Evolutionary conservation across 352 stramenopile genomes (phyloP).

Genomic region (Phytophthora agathidicida): DNA sequence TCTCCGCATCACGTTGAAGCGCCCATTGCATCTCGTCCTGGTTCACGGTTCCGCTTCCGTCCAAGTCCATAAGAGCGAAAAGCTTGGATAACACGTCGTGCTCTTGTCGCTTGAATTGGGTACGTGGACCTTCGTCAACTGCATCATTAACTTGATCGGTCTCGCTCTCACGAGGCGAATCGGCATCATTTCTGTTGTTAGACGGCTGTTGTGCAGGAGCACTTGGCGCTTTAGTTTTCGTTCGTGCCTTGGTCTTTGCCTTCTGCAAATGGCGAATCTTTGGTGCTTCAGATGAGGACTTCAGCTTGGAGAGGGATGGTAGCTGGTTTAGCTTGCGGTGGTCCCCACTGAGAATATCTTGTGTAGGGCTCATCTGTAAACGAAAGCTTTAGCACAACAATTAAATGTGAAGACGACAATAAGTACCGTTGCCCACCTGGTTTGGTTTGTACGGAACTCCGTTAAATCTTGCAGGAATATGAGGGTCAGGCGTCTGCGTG

Average conservation of each 20-base stretch:
- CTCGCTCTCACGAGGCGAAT: constrained; percentile 19
- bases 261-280: constrained; percentile 21
- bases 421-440: constrained; percentile 31
- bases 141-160: background rate
- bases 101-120: constrained; percentile 48
- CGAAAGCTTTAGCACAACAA: background rate
- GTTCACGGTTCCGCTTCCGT: constrained; percentile 67
- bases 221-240: constrained; percentile 7
- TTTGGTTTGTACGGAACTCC: constrained; percentile 62
- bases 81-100: constrained; percentile 43
- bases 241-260: constrained; percentile 19
- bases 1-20: constrained; percentile 60
- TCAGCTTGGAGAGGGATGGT: constrained; percentile 40
- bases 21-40: constrained; percentile 72
- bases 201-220: background rate
- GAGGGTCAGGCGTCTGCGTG: constrained; percentile 49
- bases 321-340: constrained; percentile 60
- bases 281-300: constrained; percentile 4
- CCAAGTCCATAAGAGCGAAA: constrained; percentile 70
- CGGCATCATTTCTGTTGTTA: constrained; percentile 17
- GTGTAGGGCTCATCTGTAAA: constrained; percentile 48
- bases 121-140: background rate
- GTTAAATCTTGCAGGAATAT: constrained; percentile 69
- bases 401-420: background rate
- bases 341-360: constrained; percentile 53